Evolutionary conservation across 257 asterid species (phyloP).

Genomic region (Catharanthus roseus): DNA sequence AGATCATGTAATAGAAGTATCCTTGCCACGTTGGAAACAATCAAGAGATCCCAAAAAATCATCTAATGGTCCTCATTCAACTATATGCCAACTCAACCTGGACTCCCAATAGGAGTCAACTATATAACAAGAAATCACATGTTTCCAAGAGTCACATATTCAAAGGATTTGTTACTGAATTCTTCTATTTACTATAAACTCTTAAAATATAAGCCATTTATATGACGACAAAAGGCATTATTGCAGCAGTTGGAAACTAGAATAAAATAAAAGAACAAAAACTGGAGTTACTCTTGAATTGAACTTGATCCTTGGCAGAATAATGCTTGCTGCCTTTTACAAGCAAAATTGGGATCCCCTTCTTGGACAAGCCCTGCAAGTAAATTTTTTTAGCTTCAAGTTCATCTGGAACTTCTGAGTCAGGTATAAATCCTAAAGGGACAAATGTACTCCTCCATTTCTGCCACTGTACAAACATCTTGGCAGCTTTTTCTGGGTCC

Average conservation of each 20-base stretch:
- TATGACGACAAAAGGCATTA: constrained; percentile 6
- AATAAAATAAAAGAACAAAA: neutral
- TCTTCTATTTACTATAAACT: no score
- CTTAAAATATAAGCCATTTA: no score
- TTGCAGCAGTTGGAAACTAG: neutral
- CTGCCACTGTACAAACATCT: constrained; percentile 75
- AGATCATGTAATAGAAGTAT: neutral
- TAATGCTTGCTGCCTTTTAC: constrained; percentile 44
- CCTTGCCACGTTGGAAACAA: neutral
- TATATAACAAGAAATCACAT: no score
- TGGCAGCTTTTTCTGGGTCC: constrained; percentile 68
- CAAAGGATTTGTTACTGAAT: no score
- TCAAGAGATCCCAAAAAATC: neutral
- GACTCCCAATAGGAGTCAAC: no score
- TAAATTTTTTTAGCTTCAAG: constrained; percentile 41
- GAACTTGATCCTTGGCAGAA: constrained; percentile 67
- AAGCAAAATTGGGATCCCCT: constrained; percentile 47
- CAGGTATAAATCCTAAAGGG: constrained; percentile 52
- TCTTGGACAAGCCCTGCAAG: constrained; percentile 51
- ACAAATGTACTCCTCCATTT: constrained; percentile 73
- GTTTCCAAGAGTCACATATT: no score
- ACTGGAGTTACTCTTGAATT: constrained; percentile 72
- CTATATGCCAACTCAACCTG: neutral
- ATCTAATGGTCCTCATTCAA: neutral
- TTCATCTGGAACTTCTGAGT: constrained; percentile 55